phyloP scores from a whole-genome alignment of 2,329 filamentous ascomycete genomes.

The Furcasterigmium sp. region DNA sequence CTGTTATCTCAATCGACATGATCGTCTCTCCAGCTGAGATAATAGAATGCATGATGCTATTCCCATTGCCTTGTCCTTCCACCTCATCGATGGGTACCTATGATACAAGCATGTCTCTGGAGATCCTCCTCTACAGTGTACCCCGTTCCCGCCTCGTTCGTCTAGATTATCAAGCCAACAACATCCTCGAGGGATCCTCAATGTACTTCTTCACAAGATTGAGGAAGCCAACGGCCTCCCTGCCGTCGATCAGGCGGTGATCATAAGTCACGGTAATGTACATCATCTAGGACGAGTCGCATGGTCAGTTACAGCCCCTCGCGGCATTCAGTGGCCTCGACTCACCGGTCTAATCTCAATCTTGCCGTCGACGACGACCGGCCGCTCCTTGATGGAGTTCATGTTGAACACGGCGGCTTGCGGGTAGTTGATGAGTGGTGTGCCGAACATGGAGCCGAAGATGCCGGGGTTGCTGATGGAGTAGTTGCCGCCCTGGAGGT shows the following conservation, averaged over 20 bases:
- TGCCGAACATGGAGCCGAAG: slow-evolving; percentile 49
- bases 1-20: too few relatives aligned
- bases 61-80: too few relatives aligned
- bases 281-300: slow-evolving; percentile 33
- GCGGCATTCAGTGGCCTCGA: neutral
- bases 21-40: too few relatives aligned
- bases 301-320: too few relatives aligned
- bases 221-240: slow-evolving; percentile 55
- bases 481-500: slow-evolving; percentile 72
- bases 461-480: slow-evolving; percentile 78
- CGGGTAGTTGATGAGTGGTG: slow-evolving; percentile 72
- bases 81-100: too few relatives aligned
- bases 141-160: too few relatives aligned
- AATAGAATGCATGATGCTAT: too few relatives aligned
- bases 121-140: too few relatives aligned
- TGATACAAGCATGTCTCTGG: too few relatives aligned
- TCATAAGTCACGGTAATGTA: slow-evolving; percentile 48
- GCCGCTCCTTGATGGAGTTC: slow-evolving; percentile 49
- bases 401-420: slow-evolving; percentile 60
- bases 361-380: slow-evolving; percentile 53
- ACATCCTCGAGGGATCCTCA: slow-evolving; percentile 36
- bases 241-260: slow-evolving; percentile 50
- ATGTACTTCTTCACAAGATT: slow-evolving; percentile 24
- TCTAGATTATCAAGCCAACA: slow-evolving; percentile 49
- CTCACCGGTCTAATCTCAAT: slow-evolving; percentile 28